Conservation (phyloP, 306 rosid genomes). For the Aeschynomene evenia region DNA sequence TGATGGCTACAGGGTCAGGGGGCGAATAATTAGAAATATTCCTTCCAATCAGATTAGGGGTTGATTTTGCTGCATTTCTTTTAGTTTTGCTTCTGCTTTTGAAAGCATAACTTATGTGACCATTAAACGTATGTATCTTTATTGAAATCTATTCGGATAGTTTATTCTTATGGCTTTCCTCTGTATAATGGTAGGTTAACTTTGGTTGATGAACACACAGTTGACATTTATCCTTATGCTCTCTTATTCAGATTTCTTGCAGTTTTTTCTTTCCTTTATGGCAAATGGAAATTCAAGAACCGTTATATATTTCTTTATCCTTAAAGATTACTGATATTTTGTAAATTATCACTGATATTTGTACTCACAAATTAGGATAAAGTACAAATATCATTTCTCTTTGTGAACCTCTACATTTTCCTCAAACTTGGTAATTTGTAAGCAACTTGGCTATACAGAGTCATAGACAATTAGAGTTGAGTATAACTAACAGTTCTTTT, state of each 20-base stretch:
- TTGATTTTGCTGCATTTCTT: conserved; percentile 26
- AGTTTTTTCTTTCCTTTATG: not conserved
- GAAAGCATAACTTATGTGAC: conserved; percentile 6
- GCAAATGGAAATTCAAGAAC: too few relatives aligned
- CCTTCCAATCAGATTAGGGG: not conserved
- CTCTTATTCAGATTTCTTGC: not conserved
- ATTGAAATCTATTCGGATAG: conserved; percentile 11
- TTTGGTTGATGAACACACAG: not conserved
- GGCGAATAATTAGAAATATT: conserved; percentile 29
- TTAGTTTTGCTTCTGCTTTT: conserved; percentile 14
- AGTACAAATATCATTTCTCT: too few relatives aligned
- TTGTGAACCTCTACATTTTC: not conserved
- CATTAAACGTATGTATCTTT: conserved; percentile 6
- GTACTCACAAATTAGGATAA: too few relatives aligned
- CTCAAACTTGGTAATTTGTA: not conserved
- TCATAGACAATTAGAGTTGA: not conserved
- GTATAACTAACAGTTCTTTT: not conserved
- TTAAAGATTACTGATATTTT: too few relatives aligned
- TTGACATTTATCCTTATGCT: not conserved
- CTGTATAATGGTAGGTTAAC: not conserved
- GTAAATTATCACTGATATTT: too few relatives aligned
- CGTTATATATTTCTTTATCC: too few relatives aligned
- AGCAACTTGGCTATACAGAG: not conserved
- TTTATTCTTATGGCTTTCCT: not conserved
- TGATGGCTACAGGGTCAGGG: conserved; percentile 74